Percentiles rank a stretch among this genome's conserved stretches.
phyloP scores from a whole-genome alignment of 2,329 filamentous ascomycete genomes.

The Albifimbria verrucaria region DNA sequence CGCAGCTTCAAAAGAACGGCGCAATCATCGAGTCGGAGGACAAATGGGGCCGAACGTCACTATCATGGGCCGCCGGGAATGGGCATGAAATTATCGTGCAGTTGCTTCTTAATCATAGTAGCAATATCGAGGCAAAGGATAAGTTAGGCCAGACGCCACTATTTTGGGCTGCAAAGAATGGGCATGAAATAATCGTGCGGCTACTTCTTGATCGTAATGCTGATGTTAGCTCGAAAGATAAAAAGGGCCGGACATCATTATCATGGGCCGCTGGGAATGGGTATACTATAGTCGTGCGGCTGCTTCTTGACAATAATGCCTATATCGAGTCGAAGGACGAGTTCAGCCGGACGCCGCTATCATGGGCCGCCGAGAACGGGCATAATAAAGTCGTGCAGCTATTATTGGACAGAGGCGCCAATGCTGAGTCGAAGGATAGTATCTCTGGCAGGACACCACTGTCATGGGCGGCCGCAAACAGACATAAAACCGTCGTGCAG shows the following conservation, averaged over 20 bases:
- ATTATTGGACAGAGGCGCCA: background rate
- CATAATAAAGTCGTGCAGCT: background rate
- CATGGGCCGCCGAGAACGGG: background rate
- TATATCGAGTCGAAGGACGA: background rate
- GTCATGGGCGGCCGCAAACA: background rate
- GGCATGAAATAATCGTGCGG: background rate
- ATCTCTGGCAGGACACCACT: background rate
- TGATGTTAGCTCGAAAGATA: background rate
- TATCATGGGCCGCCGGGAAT: background rate
- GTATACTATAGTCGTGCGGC: background rate
- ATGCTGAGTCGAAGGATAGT: background rate
- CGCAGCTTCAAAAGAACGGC: background rate
- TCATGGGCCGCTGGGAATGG: background rate
- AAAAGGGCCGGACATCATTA: background rate
- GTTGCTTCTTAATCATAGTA: background rate
- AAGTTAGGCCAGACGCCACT: constrained; percentile 3
- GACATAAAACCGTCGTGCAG: background rate
- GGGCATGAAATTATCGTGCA: constrained; percentile 5
- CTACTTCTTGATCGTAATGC: background rate
- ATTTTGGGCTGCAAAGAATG: constrained; percentile 2
- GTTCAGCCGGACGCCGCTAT: background rate
- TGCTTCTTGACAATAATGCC: background rate
- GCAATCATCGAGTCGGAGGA: background rate
- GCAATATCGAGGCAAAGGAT: background rate
- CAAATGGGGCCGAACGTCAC: background rate